These are phyloP conservation scores for Amanita muscaria DNA, from an alignment of 768 basidiomycete species.

Conservation along the genomic window DNA sequence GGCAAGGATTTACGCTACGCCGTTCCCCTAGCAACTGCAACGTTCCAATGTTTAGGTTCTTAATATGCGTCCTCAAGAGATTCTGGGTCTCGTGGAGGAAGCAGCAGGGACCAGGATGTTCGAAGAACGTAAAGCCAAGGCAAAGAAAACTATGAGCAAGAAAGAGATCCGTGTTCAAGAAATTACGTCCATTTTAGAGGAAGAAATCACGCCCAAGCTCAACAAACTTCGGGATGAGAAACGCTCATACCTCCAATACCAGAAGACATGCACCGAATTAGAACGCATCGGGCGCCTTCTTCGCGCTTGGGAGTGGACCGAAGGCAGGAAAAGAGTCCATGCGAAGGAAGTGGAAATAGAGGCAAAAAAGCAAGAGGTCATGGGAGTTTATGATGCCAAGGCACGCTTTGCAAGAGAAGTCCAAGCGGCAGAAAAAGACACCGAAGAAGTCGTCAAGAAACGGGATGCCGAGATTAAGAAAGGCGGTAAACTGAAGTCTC, in stretches of 20 bases:
- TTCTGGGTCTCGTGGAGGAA: too few relatives aligned
- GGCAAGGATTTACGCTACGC: conserved; percentile 86
- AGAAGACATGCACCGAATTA: conserved; percentile 76
- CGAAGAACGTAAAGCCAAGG: too few relatives aligned
- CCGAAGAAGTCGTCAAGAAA: conserved; percentile 66
- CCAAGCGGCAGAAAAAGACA: conserved; percentile 54
- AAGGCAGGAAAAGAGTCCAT: conserved; percentile 41
- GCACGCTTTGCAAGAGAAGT: conserved; percentile 46
- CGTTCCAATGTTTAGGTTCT: too few relatives aligned
- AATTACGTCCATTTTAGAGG: too few relatives aligned
- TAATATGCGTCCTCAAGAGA: too few relatives aligned
- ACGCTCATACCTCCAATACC: too few relatives aligned
- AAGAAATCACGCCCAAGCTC: conserved; percentile 93
- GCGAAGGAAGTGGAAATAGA: conserved; percentile 50
- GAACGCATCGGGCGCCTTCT: conserved; percentile 77
- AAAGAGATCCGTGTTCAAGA: too few relatives aligned
- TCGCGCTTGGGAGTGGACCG: conserved; percentile 85
- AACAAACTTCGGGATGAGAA: conserved; percentile 90
- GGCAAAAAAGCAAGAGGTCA: conserved; percentile 39
- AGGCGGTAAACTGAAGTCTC: conserved; percentile 82
- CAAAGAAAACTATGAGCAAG: too few relatives aligned
- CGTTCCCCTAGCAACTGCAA: conserved; percentile 31
- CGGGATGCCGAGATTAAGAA: conserved; percentile 86
- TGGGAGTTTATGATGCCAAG: conserved; percentile 46
- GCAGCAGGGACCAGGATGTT: too few relatives aligned